A percentile compares a stretch with the other conserved stretches of the same genome.
phyloP scores from a whole-genome alignment of 208 protist species.

The Endotrypanum monterogeii region DNA sequence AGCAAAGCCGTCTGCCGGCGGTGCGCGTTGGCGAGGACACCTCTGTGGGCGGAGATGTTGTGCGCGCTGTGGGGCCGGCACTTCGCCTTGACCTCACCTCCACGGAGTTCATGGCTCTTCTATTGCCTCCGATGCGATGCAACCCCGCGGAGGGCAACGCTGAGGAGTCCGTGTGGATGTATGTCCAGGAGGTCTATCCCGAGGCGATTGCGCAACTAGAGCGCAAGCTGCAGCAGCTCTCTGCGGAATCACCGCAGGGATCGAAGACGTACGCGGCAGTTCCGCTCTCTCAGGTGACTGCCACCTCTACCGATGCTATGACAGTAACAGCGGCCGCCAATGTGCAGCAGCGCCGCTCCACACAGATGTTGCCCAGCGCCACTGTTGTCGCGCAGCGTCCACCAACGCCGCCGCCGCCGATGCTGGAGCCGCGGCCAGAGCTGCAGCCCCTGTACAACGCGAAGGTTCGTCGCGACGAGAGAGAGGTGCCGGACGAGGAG shows the following conservation, averaged over 20 bases:
- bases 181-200: slow-evolving; percentile 67
- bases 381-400: slow-evolving; percentile 76
- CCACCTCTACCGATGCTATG: slow-evolving; percentile 56
- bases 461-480: slow-evolving; percentile 50
- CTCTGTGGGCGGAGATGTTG: slow-evolving; percentile 53
- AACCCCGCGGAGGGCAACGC: slow-evolving; percentile 58
- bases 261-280: slow-evolving; percentile 53
- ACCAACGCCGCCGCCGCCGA: slow-evolving; percentile 78
- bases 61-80: slow-evolving; percentile 35
- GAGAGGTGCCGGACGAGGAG: slow-evolving; percentile 40
- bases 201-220: slow-evolving; percentile 56
- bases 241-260: slow-evolving; percentile 11
- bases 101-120: slow-evolving; percentile 35
- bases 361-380: slow-evolving; percentile 44
- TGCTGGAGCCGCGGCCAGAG: slow-evolving; percentile 70
- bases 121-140: slow-evolving; percentile 53
- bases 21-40: slow-evolving; percentile 50
- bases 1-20: slow-evolving; percentile 58
- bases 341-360: slow-evolving; percentile 33
- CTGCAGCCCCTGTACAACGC: slow-evolving; percentile 83
- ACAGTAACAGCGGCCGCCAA: slow-evolving; percentile 61
- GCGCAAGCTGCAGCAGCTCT: slow-evolving; percentile 45
- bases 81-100: slow-evolving; percentile 58
- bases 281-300: slow-evolving; percentile 42
- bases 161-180: slow-evolving; percentile 70